Evolutionary conservation across 148 eudicot species (phyloP).

Genomic region (Nyssa sinensis): DNA sequence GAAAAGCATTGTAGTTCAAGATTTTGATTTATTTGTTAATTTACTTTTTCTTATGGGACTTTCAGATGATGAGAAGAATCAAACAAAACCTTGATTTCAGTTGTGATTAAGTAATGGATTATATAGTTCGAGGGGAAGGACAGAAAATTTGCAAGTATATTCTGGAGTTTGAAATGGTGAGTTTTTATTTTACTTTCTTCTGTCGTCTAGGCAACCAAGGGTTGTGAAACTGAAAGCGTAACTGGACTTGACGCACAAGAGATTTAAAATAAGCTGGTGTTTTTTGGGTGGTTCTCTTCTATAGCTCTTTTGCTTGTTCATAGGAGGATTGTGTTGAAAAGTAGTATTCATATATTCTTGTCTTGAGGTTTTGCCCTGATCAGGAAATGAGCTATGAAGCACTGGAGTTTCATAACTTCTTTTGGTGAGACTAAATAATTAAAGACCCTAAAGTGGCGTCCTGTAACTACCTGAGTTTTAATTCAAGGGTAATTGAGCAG

Average conservation of each 20-base stretch:
- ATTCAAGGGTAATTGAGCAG: not conserved
- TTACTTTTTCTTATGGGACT: not conserved
- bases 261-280: no score
- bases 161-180: not conserved
- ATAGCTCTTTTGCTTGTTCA: no score
- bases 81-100: not conserved
- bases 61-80: not conserved
- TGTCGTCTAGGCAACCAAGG: no score
- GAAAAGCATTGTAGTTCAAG: not conserved
- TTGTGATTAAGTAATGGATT: not conserved
- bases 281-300: no score
- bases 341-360: no score
- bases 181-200: no score
- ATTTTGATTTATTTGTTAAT: not conserved
- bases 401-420: not conserved
- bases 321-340: no score
- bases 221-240: no score
- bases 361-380: not conserved
- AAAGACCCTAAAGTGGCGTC: not conserved
- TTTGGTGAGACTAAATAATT: not conserved
- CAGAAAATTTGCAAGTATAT: not conserved
- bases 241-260: no score
- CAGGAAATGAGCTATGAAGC: not conserved
- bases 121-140: no score
- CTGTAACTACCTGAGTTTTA: not conserved